phyloP scores from a whole-genome alignment of 1,139 yeast genomes.

The Blastobotrys illinoisensis region DNA sequence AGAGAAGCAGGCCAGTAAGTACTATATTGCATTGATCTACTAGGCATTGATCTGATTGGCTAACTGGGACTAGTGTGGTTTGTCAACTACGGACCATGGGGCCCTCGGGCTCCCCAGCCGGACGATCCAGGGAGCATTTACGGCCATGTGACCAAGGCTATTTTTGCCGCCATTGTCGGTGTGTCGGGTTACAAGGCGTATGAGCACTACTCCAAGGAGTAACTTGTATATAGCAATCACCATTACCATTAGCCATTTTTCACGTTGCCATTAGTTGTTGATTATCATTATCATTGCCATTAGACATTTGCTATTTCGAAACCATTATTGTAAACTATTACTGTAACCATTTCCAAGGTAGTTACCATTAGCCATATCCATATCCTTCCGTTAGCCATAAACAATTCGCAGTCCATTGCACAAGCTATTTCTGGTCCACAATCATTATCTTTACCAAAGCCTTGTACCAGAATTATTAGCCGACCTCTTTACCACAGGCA shows the following conservation, averaged over 20 bases:
- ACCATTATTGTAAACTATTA: no score
- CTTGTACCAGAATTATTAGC: no score
- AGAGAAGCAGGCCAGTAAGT: constrained; percentile 36
- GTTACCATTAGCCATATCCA: no score
- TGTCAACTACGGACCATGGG: constrained; percentile 37
- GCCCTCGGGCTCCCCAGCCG: constrained; percentile 29
- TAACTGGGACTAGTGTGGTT: constrained; percentile 24
- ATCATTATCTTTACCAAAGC: no score
- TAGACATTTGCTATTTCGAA: no score
- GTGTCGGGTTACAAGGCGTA: constrained; percentile 27
- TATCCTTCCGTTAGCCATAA: no score
- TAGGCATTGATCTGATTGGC: neutral
- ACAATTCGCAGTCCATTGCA: no score
- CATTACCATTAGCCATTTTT: neutral
- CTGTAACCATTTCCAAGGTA: no score
- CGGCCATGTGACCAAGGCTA: constrained; percentile 22
- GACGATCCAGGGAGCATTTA: constrained; percentile 27
- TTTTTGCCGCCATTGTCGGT: constrained; percentile 23
- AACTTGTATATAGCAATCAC: neutral
- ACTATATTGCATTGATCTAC: constrained; percentile 18
- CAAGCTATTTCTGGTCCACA: no score
- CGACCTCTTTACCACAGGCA: no score
- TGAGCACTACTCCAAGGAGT: neutral
- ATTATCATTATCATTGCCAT: no score
- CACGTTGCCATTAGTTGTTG: no score